Percentiles rank a stretch among this genome's conserved stretches.
Conservation (phyloP, 2,329 filamentous ascomycete species). For the Cladosporium sp. region DNA sequence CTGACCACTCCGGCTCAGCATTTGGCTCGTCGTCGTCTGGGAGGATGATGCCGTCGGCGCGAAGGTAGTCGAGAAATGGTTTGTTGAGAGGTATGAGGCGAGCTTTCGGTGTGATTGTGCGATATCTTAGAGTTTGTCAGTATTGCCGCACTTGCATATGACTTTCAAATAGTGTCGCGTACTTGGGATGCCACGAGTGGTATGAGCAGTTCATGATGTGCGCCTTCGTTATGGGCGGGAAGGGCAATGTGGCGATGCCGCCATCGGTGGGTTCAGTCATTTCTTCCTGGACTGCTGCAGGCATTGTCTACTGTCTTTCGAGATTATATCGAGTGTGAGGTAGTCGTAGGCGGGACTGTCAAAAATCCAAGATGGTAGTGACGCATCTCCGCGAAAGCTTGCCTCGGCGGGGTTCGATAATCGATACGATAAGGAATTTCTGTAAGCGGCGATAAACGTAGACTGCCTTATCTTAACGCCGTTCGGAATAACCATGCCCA, state of each 20-base stretch:
- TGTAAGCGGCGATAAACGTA: neutral
- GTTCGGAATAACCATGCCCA: too few species aligned
- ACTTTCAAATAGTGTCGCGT: slow-evolving; percentile 20
- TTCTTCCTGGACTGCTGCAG: slow-evolving; percentile 7
- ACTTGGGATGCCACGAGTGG: slow-evolving; percentile 83
- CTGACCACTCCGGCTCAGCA: slow-evolving; percentile 47
- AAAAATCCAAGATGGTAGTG: neutral
- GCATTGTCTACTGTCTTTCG: neutral
- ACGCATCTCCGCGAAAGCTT: neutral
- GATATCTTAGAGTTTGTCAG: slow-evolving; percentile 55
- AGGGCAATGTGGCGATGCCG: slow-evolving; percentile 49
- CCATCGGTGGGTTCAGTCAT: neutral
- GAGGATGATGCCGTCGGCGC: slow-evolving; percentile 86
- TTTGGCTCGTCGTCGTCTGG: slow-evolving; percentile 44
- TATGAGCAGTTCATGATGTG: slow-evolving; percentile 96
- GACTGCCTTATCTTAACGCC: too few species aligned
- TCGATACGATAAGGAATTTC: neutral
- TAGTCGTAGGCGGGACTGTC: neutral
- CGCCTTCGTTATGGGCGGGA: slow-evolving; percentile 76
- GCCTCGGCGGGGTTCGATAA: neutral
- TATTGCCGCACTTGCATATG: neutral
- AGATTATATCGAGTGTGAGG: neutral
- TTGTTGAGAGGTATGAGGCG: slow-evolving; percentile 72
- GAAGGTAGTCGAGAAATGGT: slow-evolving; percentile 79
- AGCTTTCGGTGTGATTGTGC: slow-evolving; percentile 76